A percentile compares a stretch with the other conserved stretches of the same genome.
These are phyloP conservation scores for Sordaria brevicollis DNA, from an alignment of 495 filamentous ascomycete species.

Conservation along the genomic window DNA sequence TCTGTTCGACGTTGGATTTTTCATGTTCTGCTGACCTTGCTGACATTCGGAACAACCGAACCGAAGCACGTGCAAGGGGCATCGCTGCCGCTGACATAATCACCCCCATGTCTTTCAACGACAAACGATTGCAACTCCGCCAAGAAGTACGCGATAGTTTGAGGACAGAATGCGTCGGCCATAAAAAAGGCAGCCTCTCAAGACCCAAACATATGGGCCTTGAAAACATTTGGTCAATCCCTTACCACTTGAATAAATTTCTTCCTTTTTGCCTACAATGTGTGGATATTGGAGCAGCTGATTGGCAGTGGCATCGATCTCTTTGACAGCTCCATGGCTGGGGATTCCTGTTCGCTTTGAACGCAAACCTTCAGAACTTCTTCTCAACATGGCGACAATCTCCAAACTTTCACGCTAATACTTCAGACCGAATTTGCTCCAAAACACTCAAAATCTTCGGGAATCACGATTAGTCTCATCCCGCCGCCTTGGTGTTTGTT, in stretches of 20 bases:
- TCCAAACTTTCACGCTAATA: neutral
- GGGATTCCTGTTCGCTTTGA: neutral
- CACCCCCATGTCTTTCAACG: constrained; percentile 1
- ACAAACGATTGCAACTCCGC: neutral
- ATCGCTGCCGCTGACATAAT: constrained; percentile 1
- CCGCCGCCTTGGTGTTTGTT: neutral
- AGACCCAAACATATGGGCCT: neutral
- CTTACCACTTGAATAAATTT: neutral
- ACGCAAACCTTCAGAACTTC: neutral
- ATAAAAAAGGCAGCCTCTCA: neutral
- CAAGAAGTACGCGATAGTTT: neutral
- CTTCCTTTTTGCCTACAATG: neutral
- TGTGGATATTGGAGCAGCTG: neutral
- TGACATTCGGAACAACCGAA: neutral
- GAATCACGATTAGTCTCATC: neutral
- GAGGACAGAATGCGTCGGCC: neutral
- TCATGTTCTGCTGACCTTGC: neutral
- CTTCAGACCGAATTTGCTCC: neutral
- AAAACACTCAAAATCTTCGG: neutral
- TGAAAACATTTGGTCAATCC: neutral
- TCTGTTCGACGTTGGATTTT: neutral
- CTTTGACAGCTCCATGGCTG: neutral
- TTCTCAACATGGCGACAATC: neutral
- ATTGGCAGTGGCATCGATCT: neutral
- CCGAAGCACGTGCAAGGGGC: neutral